Evolutionary conservation across 169 alveolate genomes (phyloP).

Genomic region (Plasmodium billcollinsi): DNA sequence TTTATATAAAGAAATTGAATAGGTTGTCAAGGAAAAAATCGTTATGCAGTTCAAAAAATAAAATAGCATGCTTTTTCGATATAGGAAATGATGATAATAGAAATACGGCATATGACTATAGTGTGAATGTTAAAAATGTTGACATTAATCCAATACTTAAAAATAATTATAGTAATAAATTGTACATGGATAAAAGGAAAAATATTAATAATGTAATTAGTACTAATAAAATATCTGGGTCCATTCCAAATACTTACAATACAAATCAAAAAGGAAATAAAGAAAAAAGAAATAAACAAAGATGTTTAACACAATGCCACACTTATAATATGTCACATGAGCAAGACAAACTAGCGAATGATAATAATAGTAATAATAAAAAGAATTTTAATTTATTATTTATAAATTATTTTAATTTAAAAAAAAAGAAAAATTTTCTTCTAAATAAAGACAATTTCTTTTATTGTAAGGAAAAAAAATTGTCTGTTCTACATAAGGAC

Average conservation of each 20-base stretch:
- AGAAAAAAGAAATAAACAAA: background rate
- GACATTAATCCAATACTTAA: too few species aligned
- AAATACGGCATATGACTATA: background rate
- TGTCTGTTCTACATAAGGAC: background rate
- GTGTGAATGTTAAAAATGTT: too few species aligned
- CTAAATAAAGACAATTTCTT: conserved; percentile 2
- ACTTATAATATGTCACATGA: too few species aligned
- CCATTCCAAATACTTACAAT: too few species aligned
- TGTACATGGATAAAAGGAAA: background rate
- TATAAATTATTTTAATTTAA: conserved; percentile 20
- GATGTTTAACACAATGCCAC: background rate
- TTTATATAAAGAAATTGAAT: conserved; percentile 6
- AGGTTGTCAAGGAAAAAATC: background rate
- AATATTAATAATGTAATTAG: background rate
- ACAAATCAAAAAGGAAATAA: background rate
- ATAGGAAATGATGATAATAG: conserved; percentile 6
- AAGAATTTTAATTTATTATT: conserved; percentile 14
- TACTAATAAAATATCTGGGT: background rate
- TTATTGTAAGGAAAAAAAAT: background rate
- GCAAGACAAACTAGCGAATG: background rate
- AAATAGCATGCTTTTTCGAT: conserved; percentile 12
- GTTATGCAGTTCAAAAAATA: conserved; percentile 11
- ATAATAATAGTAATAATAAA: background rate
- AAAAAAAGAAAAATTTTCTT: background rate
- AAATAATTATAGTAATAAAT: background rate